phyloP scores from a whole-genome alignment of 495 filamentous ascomycete genomes.

The Xylaria venustula region DNA sequence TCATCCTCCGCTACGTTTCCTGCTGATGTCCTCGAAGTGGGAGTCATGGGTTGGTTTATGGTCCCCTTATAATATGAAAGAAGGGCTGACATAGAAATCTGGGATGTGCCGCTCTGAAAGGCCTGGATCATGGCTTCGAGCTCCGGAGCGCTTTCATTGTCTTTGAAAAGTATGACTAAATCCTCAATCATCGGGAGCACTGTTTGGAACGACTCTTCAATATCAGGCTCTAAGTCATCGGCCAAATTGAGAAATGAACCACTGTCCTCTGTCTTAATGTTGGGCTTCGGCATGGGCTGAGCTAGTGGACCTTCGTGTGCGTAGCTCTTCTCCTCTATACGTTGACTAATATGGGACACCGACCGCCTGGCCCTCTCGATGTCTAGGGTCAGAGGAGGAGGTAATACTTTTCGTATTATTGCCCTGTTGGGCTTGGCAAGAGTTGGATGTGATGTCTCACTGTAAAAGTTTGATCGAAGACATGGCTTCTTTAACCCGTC shows the following conservation, averaged over 20 bases:
- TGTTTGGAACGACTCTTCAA: conserved; percentile 22
- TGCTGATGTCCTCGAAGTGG: conserved; percentile 2
- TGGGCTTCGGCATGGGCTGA: neutral
- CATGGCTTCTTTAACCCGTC: neutral
- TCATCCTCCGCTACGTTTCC: neutral
- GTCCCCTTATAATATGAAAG: conserved; percentile 4
- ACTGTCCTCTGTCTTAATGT: neutral
- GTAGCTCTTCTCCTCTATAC: conserved; percentile 10
- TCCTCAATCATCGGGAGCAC: conserved; percentile 44
- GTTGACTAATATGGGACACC: conserved; percentile 14
- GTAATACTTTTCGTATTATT: conserved; percentile 14
- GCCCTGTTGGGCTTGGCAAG: conserved; percentile 19
- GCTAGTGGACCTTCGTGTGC: conserved; percentile 15
- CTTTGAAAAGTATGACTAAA: conserved; percentile 40
- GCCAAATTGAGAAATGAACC: conserved; percentile 6
- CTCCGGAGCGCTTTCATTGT: conserved; percentile 20
- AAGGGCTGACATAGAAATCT: conserved; percentile 11
- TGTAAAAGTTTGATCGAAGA: conserved; percentile 17
- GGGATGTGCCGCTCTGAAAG: conserved; percentile 29
- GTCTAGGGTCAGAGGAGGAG: conserved; percentile 20
- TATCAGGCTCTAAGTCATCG: conserved; percentile 6
- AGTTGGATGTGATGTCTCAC: conserved; percentile 19
- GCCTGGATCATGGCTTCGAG: conserved; percentile 34
- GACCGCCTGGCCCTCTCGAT: conserved; percentile 8
- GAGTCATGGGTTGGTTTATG: neutral